phyloP scores from a whole-genome alignment of 202 grass and related monocot genomes.

The Cymbopogon flexuosus region DNA sequence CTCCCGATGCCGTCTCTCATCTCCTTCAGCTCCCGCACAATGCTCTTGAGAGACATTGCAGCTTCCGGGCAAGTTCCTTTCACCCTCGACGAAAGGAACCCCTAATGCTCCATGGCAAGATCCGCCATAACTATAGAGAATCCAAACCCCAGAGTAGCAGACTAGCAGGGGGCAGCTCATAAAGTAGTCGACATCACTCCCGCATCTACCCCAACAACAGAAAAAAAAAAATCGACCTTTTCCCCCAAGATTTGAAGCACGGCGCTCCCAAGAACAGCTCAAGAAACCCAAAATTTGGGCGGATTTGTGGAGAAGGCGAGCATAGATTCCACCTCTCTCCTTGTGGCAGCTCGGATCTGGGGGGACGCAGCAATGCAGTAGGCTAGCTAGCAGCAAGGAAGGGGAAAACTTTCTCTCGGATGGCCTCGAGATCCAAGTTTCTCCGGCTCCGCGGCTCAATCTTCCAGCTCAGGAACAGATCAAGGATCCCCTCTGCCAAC shows the following conservation, averaged over 20 bases:
- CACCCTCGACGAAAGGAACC: conserved; percentile 26
- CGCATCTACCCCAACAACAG: conserved; percentile 18
- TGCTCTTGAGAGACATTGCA: conserved; percentile 82
- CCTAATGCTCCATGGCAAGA: conserved; percentile 41
- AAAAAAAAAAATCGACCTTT: conserved; percentile 11
- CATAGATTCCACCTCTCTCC: conserved; percentile 29
- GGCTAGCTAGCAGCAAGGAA: background rate
- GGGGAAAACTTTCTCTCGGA: background rate
- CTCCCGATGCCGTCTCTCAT: conserved; percentile 80
- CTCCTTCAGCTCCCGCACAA: conserved; percentile 87
- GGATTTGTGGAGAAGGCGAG: conserved; percentile 21
- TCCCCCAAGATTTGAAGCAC: conserved; percentile 18
- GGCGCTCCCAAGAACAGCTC: conserved; percentile 6
- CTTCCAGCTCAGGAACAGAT: conserved; percentile 24
- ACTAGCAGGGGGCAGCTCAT: conserved; percentile 30
- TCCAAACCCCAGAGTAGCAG: conserved; percentile 23
- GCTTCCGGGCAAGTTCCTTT: conserved; percentile 11
- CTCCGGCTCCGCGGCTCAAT: background rate
- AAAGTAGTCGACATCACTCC: conserved; percentile 39
- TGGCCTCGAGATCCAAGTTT: conserved; percentile 37
- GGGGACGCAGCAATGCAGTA: conserved; percentile 40
- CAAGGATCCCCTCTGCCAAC: background rate
- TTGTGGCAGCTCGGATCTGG: conserved; percentile 35
- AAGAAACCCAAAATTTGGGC: background rate
- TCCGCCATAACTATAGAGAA: conserved; percentile 41